A percentile compares a stretch with the other conserved stretches of the same genome.
These are phyloP conservation scores for Zygoascus hellenicus DNA, from an alignment of 1,139 yeast species.

Conservation along the genomic window DNA sequence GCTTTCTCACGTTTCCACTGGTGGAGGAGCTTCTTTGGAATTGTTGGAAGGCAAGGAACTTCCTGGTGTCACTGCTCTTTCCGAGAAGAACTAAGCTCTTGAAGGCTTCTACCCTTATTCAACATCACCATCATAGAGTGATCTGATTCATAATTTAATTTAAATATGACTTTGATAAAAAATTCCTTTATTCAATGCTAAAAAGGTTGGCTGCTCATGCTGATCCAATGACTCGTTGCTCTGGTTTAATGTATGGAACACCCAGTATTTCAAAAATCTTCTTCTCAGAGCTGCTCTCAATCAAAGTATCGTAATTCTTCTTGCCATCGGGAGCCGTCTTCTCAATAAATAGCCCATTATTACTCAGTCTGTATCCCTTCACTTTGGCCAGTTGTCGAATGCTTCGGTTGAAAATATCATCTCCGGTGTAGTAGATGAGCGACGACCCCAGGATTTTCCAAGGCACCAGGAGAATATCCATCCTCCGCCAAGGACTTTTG, in stretches of 20 bases:
- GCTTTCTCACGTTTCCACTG: slow-evolving; percentile 95
- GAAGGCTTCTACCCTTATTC: not conserved
- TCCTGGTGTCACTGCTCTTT: slow-evolving; percentile 92
- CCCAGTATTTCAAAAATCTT: slow-evolving; percentile 46
- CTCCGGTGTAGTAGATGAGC: slow-evolving; percentile 54
- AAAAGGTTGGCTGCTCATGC: not conserved
- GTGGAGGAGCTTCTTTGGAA: slow-evolving; percentile 99
- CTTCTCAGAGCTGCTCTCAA: slow-evolving; percentile 46
- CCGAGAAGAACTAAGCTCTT: slow-evolving; percentile 44
- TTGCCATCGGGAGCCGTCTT: slow-evolving; percentile 10
- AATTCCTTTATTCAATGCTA: not conserved
- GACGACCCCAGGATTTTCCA: slow-evolving; percentile 50
- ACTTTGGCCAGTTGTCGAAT: slow-evolving; percentile 43
- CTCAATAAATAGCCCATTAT: slow-evolving; percentile 42
- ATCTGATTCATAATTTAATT: not conserved
- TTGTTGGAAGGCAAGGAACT: slow-evolving; percentile 95
- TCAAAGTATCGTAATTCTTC: slow-evolving; percentile 24
- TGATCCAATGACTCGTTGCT: slow-evolving; percentile 38
- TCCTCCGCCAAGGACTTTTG: slow-evolving; percentile 43
- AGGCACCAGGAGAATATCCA: slow-evolving; percentile 51
- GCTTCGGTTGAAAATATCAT: slow-evolving; percentile 49
- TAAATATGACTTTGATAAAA: not conserved
- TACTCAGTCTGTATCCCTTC: slow-evolving; percentile 43
- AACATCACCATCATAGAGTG: not conserved
- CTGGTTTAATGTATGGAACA: slow-evolving; percentile 43